These are phyloP conservation scores for Medicago arabica DNA, from an alignment of 306 rosid species.

Conservation along the genomic window DNA sequence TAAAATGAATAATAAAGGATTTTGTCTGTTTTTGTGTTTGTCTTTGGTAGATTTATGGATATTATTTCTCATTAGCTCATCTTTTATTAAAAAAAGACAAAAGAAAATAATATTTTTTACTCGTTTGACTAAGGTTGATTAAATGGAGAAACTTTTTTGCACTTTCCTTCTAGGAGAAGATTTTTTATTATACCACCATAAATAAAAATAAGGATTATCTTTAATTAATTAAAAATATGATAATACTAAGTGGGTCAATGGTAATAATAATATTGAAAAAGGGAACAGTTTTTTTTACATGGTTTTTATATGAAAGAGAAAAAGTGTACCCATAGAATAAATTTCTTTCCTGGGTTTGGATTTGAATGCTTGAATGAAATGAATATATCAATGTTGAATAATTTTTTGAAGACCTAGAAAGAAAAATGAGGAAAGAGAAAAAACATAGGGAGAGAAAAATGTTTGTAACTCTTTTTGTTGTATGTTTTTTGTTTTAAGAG, in stretches of 20 bases:
- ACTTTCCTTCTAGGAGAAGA: slow-evolving; percentile 36
- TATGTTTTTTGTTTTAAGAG: too few species aligned
- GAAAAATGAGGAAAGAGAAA: neutral
- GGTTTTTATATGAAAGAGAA: too few species aligned
- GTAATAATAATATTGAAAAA: neutral
- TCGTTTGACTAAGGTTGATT: slow-evolving; percentile 13
- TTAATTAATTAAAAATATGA: neutral
- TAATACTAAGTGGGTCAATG: neutral
- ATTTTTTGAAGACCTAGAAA: neutral
- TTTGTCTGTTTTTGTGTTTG: neutral
- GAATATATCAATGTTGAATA: slow-evolving; percentile 29
- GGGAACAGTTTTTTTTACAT: neutral
- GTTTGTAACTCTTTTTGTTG: too few species aligned
- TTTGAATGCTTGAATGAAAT: neutral
- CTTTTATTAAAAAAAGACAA: slow-evolving; percentile 1
- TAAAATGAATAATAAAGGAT: neutral
- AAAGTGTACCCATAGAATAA: slow-evolving; percentile 6
- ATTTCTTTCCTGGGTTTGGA: neutral
- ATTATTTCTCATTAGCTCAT: slow-evolving; percentile 9
- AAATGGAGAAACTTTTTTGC: neutral
- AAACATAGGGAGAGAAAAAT: neutral
- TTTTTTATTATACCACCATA: slow-evolving; percentile 20
- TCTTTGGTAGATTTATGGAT: slow-evolving; percentile 2
- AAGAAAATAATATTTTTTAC: neutral
- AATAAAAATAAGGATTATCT: neutral